Conservation (phyloP, 2,329 filamentous ascomycete genomes). For the Ophiostoma sp. region DNA sequence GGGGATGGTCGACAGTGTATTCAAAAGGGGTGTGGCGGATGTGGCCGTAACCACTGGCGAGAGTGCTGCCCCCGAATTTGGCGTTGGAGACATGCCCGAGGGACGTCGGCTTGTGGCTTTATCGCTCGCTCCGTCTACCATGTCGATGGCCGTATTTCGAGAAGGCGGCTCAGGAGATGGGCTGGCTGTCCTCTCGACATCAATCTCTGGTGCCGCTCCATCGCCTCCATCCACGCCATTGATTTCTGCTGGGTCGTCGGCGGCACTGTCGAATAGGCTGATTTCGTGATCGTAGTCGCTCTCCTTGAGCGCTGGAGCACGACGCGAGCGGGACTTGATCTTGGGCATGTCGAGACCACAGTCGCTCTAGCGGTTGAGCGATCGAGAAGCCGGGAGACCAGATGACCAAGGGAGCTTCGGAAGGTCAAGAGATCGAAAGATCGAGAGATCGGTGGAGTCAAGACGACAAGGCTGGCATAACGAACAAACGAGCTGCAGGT, state of each 20-base stretch:
- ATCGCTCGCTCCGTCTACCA: not conserved
- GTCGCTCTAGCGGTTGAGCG: not conserved
- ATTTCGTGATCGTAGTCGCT: constrained; percentile 72
- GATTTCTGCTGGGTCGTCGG: not conserved
- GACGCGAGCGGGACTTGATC: constrained; percentile 51
- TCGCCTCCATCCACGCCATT: constrained; percentile 6
- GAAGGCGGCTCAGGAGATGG: not conserved
- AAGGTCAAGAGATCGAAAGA: not conserved
- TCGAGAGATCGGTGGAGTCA: constrained; percentile 13
- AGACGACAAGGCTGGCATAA: constrained; percentile 9
- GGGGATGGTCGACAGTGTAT: not conserved
- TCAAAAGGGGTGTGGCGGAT: constrained; percentile 18
- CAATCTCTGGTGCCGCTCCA: not conserved
- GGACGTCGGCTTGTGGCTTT: not conserved
- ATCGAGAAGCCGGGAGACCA: not conserved
- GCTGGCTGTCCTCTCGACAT: not conserved
- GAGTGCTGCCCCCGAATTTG: not conserved
- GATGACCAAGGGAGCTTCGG: not conserved
- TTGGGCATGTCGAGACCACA: constrained; percentile 40
- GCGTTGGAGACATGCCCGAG: not conserved
- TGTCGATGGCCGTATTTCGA: not conserved
- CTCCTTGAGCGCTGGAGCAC: constrained; percentile 56
- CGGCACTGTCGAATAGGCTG: constrained; percentile 60
- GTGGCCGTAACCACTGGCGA: constrained; percentile 6
- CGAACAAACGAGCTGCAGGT: not conserved